Conservation (phyloP, 108 stramenopile genomes). For the Hondaea fermentalgiana region DNA sequence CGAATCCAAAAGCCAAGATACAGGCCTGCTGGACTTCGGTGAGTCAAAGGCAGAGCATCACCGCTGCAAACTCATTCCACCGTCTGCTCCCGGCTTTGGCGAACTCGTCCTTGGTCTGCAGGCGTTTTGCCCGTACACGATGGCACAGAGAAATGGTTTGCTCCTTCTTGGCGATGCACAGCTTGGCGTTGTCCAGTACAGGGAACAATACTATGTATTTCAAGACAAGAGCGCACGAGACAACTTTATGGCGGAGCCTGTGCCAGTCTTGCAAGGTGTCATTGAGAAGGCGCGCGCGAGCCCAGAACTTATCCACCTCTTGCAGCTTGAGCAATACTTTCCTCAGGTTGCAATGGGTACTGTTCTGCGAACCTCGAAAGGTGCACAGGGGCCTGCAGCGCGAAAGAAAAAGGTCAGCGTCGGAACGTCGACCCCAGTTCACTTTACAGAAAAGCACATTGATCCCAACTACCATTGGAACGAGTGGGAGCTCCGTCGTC, state of each 20-base stretch:
- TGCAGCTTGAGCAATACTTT: slow-evolving; percentile 42
- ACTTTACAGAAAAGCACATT: slow-evolving; percentile 47
- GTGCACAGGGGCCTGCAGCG: not conserved
- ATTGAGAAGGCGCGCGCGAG: slow-evolving; percentile 25
- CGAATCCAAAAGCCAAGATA: not conserved
- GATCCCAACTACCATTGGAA: slow-evolving; percentile 51
- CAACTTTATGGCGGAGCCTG: slow-evolving; percentile 37
- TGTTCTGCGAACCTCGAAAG: not conserved
- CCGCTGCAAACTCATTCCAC: not conserved
- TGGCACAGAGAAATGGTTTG: slow-evolving; percentile 26
- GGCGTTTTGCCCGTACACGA: slow-evolving; percentile 37
- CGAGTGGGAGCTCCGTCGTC: slow-evolving; percentile 52
- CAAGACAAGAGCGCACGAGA: slow-evolving; percentile 36
- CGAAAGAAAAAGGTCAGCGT: slow-evolving; percentile 22
- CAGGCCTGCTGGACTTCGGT: no score
- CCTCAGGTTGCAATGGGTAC: slow-evolving; percentile 7
- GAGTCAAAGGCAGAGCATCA: not conserved
- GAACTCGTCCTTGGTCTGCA: slow-evolving; percentile 52
- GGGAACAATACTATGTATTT: slow-evolving; percentile 44
- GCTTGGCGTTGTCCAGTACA: slow-evolving; percentile 47
- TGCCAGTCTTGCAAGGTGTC: slow-evolving; percentile 21
- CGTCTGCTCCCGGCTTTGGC: not conserved
- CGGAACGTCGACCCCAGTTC: slow-evolving; percentile 45
- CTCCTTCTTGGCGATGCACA: slow-evolving; percentile 50
- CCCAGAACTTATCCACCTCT: slow-evolving; percentile 55